Percentiles rank a stretch among this genome's conserved stretches.
phyloP scores from a whole-genome alignment of 139 green algal species.

The Ulvella scutata region DNA sequence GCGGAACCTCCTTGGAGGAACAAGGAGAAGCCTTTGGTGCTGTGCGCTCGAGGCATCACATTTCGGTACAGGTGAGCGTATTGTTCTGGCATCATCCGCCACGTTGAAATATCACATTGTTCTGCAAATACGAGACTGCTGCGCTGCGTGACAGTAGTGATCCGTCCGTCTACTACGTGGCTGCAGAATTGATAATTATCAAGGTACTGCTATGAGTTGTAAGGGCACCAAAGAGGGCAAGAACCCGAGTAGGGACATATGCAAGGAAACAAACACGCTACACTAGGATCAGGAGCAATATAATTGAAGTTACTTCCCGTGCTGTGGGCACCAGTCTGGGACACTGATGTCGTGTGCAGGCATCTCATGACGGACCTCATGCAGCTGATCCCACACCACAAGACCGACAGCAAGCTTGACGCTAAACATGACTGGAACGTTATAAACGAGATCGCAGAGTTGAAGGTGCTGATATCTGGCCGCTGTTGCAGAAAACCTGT shows the following conservation, averaged over 20 bases:
- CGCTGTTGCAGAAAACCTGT: too few species aligned
- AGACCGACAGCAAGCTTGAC: slow-evolving; percentile 94
- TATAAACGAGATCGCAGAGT: slow-evolving; percentile 90
- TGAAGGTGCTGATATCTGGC: slow-evolving; percentile 38
- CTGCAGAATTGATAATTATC: slow-evolving; percentile 3
- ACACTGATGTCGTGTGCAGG: slow-evolving; percentile 42
- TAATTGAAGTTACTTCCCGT: not conserved
- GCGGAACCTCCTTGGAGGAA: slow-evolving; percentile 19
- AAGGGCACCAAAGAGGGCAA: not conserved
- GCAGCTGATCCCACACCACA: slow-evolving; percentile 80
- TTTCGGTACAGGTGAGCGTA: slow-evolving; percentile 21
- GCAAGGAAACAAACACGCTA: not conserved
- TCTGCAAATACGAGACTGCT: not conserved
- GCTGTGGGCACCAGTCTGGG: not conserved
- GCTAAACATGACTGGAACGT: slow-evolving; percentile 73
- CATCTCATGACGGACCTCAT: slow-evolving; percentile 89
- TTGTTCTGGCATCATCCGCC: not conserved
- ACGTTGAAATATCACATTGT: not conserved
- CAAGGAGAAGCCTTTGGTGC: slow-evolving; percentile 79
- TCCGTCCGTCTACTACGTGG: not conserved
- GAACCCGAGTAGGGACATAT: not conserved
- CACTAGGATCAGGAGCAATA: not conserved
- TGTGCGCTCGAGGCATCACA: slow-evolving; percentile 64
- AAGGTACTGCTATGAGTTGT: not conserved
- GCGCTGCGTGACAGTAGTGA: not conserved